Evolutionary conservation across 345 rosid species (phyloP), one percentile per base, ranked within the genome.

Genomic region (Pistacia atlantica): DNA sequence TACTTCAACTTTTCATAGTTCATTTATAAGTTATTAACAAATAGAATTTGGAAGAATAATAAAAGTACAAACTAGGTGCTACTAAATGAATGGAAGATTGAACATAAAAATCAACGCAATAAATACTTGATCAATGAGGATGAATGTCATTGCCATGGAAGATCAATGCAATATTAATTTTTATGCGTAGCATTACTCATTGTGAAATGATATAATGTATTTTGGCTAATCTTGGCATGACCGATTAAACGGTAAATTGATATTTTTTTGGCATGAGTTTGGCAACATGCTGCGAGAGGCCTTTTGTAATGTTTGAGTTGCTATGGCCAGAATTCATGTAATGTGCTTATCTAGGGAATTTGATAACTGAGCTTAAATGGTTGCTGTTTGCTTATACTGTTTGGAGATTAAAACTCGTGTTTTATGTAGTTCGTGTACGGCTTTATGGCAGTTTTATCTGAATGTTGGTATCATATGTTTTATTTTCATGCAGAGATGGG

Each of bases 401-500:
- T 63, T n/a, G 52, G 59, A 55, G 46, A n/a, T 42, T 64, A 18
- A 4, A 46, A 46, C 28, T 72, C 58, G 0, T 57, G 54, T 57
- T 60, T 46, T 2, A 17, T 20, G 16, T 46, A 61, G 22, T 28
- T 11, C 1, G 9, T 46, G 20, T 42, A 71, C 9, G 52, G 37
- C 60, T 65, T 54, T 58, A 33, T 58, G 65, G 10, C 37, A n/a
- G n/a, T 48, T 74, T 49, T 49, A 51, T 63, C 25, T 46, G n/a
- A 49, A 12, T 37, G 61, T 72, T 31, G 9, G 3, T 22, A 25
- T 60, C 57, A 3, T 16, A 73, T 48, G 76, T 62, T 45, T 61
- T 8, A 3, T 56, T 37, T 16, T 12, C 9, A 10, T 81, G 68
- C 87, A 95, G 98, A 83, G 92, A 90, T 81, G 92, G 97, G 71